These are phyloP conservation scores for Fomes fomentarius DNA, from an alignment of 1,284 basidiomycete genomes.

Conservation along the genomic window DNA sequence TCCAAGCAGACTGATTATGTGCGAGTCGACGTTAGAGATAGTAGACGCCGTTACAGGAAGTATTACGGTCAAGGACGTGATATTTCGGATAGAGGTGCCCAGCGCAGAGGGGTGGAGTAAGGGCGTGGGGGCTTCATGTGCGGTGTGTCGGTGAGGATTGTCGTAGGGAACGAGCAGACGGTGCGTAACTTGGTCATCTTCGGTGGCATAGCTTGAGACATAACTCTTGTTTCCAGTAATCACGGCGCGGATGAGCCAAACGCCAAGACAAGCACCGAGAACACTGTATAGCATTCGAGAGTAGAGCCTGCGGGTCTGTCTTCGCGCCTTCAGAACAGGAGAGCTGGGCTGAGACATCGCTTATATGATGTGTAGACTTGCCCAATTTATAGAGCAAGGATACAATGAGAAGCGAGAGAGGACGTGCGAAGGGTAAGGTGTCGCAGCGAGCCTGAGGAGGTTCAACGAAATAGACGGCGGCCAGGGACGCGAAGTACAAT, in stretches of 20 bases:
- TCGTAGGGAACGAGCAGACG: not conserved
- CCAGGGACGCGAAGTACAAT: not conserved
- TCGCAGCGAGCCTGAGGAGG: no score
- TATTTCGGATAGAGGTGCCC: not conserved
- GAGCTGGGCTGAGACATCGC: conserved; percentile 25
- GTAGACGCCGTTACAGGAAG: conserved; percentile 48
- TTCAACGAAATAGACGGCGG: no score
- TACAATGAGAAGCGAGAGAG: not conserved
- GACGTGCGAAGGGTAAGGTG: no score
- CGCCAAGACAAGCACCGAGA: not conserved
- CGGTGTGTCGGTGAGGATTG: not conserved
- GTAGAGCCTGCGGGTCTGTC: conserved; percentile 13
- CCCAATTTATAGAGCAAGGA: not conserved
- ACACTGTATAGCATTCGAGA: conserved; percentile 15
- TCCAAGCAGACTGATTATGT: conserved; percentile 41
- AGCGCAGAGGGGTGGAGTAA: no score
- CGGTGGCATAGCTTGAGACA: not conserved
- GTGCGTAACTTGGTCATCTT: not conserved
- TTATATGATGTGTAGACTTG: no score
- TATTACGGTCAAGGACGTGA: conserved; percentile 46
- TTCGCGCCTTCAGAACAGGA: conserved; percentile 22
- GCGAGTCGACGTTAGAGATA: conserved; percentile 36
- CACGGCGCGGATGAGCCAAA: conserved; percentile 15
- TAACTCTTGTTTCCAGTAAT: not conserved
- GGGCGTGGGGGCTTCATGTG: not conserved